phyloP scores from a whole-genome alignment of 768 basidiomycete genomes.

The Omphalotus guepiniiformis region DNA sequence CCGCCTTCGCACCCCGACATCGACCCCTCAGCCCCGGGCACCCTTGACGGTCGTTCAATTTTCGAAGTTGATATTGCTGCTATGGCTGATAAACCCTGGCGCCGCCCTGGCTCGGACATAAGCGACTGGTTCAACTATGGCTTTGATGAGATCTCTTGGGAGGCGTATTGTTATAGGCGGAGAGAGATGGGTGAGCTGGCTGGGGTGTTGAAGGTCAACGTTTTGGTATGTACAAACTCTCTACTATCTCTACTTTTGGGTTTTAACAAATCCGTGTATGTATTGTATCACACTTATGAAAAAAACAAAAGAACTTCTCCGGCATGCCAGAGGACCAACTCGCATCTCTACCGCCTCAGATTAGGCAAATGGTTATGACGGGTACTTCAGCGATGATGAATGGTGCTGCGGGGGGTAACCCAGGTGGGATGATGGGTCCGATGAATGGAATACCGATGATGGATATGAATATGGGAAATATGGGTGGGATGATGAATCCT shows the following conservation, averaged over 20 bases:
- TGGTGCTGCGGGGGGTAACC: conserved; percentile 37
- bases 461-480: conserved; percentile 51
- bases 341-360: conserved; percentile 70
- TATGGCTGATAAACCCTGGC: conserved; percentile 84
- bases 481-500: conserved; percentile 51
- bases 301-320: conserved; percentile 58
- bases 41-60: conserved; percentile 71
- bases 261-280: no score
- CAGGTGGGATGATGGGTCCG: conserved; percentile 57
- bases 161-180: conserved; percentile 83
- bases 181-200: conserved; percentile 78
- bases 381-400: conserved; percentile 71
- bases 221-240: conserved; percentile 54
- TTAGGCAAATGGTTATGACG: conserved; percentile 85
- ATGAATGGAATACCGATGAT: conserved; percentile 82
- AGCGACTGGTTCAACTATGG: conserved; percentile 99
- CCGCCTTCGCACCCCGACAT: conserved; percentile 79
- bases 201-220: conserved; percentile 75
- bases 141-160: conserved; percentile 96
- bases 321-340: conserved; percentile 82
- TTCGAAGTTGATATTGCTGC: conserved; percentile 78
- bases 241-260: no score
- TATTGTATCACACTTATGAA: no score
- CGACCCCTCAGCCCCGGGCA: conserved; percentile 62
- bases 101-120: conserved; percentile 86